Percentiles rank a stretch among this genome's conserved stretches.
phyloP scores from a whole-genome alignment of 169 alveolate genomes.

The Plasmodium sp. region DNA sequence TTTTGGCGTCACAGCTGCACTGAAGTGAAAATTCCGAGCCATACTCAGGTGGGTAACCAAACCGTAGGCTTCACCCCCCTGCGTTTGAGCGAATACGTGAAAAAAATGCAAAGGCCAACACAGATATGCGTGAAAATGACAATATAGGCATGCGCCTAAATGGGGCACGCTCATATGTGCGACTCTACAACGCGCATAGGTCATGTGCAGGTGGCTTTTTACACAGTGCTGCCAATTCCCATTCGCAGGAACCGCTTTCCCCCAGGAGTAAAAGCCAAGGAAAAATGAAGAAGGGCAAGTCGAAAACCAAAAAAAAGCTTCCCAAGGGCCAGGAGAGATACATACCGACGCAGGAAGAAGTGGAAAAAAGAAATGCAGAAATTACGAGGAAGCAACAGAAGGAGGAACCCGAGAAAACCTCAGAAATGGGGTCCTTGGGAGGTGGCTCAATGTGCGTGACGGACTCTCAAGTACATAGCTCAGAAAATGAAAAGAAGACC shows the following conservation, averaged over 20 bases:
- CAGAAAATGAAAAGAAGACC: neutral
- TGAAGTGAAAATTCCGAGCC: neutral
- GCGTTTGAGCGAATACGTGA: neutral
- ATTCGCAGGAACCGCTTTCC: neutral
- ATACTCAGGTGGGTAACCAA: neutral
- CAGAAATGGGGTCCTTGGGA: neutral
- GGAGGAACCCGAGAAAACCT: neutral
- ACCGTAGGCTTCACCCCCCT: neutral
- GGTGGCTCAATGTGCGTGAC: neutral
- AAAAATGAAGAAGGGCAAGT: constrained; percentile 32
- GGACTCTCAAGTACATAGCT: neutral
- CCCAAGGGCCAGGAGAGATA: constrained; percentile 52
- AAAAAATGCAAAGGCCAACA: neutral
- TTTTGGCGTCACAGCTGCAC: neutral
- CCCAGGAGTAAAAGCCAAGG: neutral
- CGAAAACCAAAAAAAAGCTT: constrained; percentile 25
- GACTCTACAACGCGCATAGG: neutral
- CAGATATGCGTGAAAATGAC: neutral
- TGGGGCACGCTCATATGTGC: neutral
- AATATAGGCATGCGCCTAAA: neutral
- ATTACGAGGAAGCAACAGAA: constrained; percentile 22
- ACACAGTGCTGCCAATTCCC: neutral
- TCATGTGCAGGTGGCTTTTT: neutral
- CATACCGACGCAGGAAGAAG: constrained; percentile 64
- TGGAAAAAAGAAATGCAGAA: constrained; percentile 63